Evolutionary conservation across 164 flowering plant genomes (phyloP).

Genomic region (Litsea cubeba): DNA sequence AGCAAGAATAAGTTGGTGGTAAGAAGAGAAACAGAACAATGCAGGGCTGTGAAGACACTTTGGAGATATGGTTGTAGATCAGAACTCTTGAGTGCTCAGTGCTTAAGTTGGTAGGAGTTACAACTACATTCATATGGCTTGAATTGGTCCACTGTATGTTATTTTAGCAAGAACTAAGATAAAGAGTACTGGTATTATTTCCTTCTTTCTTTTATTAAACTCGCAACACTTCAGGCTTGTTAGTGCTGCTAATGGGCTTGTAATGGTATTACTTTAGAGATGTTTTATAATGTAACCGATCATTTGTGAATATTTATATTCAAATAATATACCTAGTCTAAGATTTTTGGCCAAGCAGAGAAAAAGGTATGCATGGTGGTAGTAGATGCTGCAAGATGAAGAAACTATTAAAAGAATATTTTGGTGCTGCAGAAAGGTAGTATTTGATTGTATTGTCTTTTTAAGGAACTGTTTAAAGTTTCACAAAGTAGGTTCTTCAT

Average conservation of each 20-base stretch:
- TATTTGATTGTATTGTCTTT: constrained; percentile 3
- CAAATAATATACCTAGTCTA: too few relatives aligned
- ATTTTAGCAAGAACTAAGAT: background rate
- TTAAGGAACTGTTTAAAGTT: constrained; percentile 6
- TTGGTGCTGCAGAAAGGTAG: constrained; percentile 4
- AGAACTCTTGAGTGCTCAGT: constrained; percentile 5
- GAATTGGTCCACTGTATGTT: background rate
- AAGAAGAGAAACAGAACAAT: constrained; percentile 5
- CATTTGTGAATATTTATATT: too few relatives aligned
- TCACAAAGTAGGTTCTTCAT: background rate
- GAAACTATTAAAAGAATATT: background rate
- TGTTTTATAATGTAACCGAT: too few relatives aligned
- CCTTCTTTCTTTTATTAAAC: background rate
- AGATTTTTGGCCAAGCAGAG: too few relatives aligned
- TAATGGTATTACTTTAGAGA: background rate
- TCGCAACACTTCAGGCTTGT: background rate
- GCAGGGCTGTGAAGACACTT: constrained; percentile 1
- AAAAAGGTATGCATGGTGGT: too few relatives aligned
- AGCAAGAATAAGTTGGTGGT: constrained; percentile 4
- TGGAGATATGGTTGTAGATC: constrained; percentile 9
- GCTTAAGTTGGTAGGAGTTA: constrained; percentile 5
- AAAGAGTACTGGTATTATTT: too few relatives aligned
- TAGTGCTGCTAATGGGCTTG: background rate
- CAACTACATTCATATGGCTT: background rate
- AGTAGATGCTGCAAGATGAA: too few relatives aligned